Evolutionary conservation across 2,329 filamentous ascomycete genomes (phyloP).

Genomic region (Trichoderma sp.): DNA sequence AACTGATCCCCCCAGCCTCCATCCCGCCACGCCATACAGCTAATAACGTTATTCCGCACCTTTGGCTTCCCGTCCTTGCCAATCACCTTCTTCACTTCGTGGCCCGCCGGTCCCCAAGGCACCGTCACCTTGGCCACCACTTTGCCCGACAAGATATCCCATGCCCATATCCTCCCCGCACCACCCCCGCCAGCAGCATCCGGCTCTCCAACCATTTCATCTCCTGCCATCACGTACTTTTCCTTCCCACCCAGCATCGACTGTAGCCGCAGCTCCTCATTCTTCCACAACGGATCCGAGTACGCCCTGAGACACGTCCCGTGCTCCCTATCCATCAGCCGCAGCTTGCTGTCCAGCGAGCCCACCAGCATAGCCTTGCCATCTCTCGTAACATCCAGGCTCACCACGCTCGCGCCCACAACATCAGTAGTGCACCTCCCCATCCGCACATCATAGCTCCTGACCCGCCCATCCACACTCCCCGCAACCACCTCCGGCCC

Average conservation of each 20-base stretch:
- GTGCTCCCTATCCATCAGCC: conserved; percentile 78
- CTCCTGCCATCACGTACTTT: conserved; percentile 77
- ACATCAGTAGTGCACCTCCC: conserved; percentile 73
- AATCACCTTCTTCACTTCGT: conserved; percentile 53
- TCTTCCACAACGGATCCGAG: conserved; percentile 59
- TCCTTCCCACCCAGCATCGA: conserved; percentile 76
- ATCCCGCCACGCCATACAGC: conserved; percentile 66
- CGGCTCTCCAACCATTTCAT: conserved; percentile 59
- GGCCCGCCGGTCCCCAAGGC: conserved; percentile 59
- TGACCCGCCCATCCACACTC: conserved; percentile 81
- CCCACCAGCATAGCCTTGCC: conserved; percentile 75
- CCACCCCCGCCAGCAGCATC: conserved; percentile 6
- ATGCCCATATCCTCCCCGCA: conserved; percentile 71
- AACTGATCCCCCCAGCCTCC: conserved; percentile 66
- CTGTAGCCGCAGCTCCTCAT: conserved; percentile 74
- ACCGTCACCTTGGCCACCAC: conserved; percentile 64
- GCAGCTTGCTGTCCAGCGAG: conserved; percentile 73
- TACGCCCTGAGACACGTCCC: conserved; percentile 78
- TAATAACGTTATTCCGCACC: conserved; percentile 62
- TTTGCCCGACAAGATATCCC: conserved; percentile 80
- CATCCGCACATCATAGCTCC: conserved; percentile 81
- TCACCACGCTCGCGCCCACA: conserved; percentile 73
- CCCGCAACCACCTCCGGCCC: conserved; percentile 68
- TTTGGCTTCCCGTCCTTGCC: conserved; percentile 65
- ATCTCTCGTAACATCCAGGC: conserved; percentile 70